These are phyloP conservation scores for Fragaria nilgerrensis DNA, from an alignment of 306 rosid genomes.

Conservation along the genomic window DNA sequence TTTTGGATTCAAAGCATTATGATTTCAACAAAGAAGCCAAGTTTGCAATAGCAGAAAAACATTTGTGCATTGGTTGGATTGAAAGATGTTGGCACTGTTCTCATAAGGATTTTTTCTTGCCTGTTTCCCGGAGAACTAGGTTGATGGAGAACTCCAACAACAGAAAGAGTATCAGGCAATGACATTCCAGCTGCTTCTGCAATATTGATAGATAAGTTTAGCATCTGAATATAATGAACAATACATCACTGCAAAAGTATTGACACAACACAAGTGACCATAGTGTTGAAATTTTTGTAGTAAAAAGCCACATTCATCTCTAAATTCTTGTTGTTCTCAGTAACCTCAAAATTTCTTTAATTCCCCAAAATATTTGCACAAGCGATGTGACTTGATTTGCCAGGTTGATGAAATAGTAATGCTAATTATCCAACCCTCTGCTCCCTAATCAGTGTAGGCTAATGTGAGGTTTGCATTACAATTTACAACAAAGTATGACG, in stretches of 20 bases:
- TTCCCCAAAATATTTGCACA: not conserved
- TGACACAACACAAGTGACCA: not conserved
- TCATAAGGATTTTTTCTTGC: conserved; percentile 45
- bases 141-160: conserved; percentile 76
- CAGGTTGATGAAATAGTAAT: not conserved
- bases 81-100: conserved; percentile 32
- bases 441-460: not conserved
- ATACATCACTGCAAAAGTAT: not conserved
- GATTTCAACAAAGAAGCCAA: conserved; percentile 12
- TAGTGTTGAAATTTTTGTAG: not conserved
- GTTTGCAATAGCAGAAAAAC: conserved; percentile 16
- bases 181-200: conserved; percentile 74
- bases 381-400: not conserved
- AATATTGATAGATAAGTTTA: conserved; percentile 25
- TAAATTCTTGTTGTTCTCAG: not conserved
- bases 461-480: not conserved
- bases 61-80: conserved; percentile 21
- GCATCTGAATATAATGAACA: not conserved
- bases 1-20: not conserved
- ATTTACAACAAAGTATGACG: not conserved
- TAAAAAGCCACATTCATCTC: not conserved
- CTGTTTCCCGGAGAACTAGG: conserved; percentile 75
- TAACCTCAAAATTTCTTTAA: not conserved
- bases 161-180: conserved; percentile 66
- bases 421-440: not conserved